These are phyloP conservation scores for Eucalyptus polyanthemos DNA, from an alignment of 345 rosid genomes.

Conservation along the genomic window DNA sequence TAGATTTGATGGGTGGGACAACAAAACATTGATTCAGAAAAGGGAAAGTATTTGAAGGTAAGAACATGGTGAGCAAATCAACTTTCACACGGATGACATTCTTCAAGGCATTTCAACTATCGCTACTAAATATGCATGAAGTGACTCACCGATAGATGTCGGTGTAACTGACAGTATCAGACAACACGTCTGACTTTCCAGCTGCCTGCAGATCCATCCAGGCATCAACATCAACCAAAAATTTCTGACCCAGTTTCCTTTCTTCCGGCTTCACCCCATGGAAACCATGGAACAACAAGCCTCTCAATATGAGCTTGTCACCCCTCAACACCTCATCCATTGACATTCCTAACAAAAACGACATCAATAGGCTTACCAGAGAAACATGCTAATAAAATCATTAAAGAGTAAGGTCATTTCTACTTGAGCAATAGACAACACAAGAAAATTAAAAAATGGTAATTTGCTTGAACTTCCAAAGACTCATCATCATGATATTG, in stretches of 20 bases:
- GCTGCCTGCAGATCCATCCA: constrained; percentile 77
- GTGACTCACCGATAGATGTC: constrained; percentile 56
- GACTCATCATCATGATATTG: background rate
- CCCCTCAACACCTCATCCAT: constrained; percentile 11
- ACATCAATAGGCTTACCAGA: background rate
- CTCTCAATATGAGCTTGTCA: constrained; percentile 69
- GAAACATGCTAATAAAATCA: background rate
- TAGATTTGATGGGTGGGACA: background rate
- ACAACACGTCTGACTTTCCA: constrained; percentile 52
- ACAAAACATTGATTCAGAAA: background rate
- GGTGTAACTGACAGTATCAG: constrained; percentile 74
- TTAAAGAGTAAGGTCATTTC: background rate
- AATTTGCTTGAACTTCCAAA: background rate
- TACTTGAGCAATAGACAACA: background rate
- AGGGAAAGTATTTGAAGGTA: background rate
- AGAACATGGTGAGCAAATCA: background rate
- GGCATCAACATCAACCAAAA: constrained; percentile 81
- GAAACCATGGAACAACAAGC: constrained; percentile 71
- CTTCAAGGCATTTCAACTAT: rapidly evolving
- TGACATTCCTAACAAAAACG: background rate
- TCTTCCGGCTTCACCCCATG: constrained; percentile 86
- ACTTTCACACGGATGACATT: background rate
- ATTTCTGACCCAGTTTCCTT: constrained; percentile 67
- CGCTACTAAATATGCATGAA: background rate
- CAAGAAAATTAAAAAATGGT: background rate